Conservation (phyloP, 2,329 filamentous ascomycete genomes). For the Fonsecaea nubica region DNA sequence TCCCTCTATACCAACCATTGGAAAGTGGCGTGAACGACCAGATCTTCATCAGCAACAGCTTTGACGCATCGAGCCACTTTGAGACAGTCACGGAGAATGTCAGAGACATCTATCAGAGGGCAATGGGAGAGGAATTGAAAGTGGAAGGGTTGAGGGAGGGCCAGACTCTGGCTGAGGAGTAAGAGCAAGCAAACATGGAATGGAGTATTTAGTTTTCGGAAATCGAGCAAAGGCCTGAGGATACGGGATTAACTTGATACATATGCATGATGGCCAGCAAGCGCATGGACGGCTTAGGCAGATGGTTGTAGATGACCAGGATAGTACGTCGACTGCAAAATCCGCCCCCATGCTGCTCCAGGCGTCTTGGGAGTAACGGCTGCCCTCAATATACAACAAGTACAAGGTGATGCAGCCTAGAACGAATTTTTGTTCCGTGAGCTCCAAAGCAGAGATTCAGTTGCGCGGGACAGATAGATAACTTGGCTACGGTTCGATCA, state of each 20-base stretch:
- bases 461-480: too few species aligned
- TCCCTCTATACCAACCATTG: slow-evolving; percentile 90
- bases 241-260: not conserved
- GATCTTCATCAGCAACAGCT: slow-evolving; percentile 98
- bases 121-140: slow-evolving; percentile 81
- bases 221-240: not conserved
- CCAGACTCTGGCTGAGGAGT: slow-evolving; percentile 50
- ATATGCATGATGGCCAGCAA: not conserved
- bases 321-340: slow-evolving; percentile 1
- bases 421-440: not conserved
- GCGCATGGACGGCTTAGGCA: not conserved
- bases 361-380: not conserved
- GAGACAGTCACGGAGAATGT: slow-evolving; percentile 94
- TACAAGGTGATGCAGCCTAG: not conserved
- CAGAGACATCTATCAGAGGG: slow-evolving; percentile 86
- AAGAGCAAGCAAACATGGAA: slow-evolving; percentile 24
- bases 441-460: too few species aligned
- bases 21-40: slow-evolving; percentile 84
- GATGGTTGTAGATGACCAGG: slow-evolving; percentile 2
- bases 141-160: slow-evolving; percentile 87
- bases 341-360: not conserved
- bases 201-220: not conserved
- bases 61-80: slow-evolving; percentile 97
- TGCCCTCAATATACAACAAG: not conserved
- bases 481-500: too few species aligned